Evolutionary conservation across 768 basidiomycete genomes (phyloP), one percentile per base, ranked within the genome.

Genomic region (Russula griseocarnosa): DNA sequence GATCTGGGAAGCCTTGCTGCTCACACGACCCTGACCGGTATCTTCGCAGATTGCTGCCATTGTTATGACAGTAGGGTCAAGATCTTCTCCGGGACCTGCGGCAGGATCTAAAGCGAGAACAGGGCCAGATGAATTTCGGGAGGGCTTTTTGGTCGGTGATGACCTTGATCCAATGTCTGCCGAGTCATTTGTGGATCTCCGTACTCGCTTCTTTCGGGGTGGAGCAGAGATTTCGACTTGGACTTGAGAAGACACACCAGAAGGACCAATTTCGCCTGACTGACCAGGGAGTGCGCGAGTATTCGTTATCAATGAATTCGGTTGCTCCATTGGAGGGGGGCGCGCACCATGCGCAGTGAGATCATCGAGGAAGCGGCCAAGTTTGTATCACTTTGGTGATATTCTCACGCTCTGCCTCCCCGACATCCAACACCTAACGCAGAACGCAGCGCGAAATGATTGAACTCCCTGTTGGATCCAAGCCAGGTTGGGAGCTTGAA

Each of bases 41-140:
- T 94, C 92, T 36, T 78, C 81, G 72, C 92, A 93, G 5, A 92
- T 78, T 0, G 83, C 74, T 18, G 89, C 88, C 90, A 92, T 92
- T 6, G 90, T 92, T n/a, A 89, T 77, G 9, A 82, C 77, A 0
- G 90, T 92, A n/a, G 90, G 90, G 67, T 92, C 90, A 53, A 92
- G 75, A 38, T 88, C 86, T 70, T 89, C 88, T 24, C 89, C 89
- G 5, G 87, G 86, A 71, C 83, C 82, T 0, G 83, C 84, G 58
- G 80, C 77, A 28, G 80, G 76, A 71, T 86, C 83, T 65, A 83
- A 86, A 0, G 77, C 79, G 18, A 85, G 83, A 8, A 81, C 75
- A 9, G 62, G 38, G n/a, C 38, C 28, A 57, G 64, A 65, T 22
- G 66, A 55, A 16, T 60, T 69, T 52, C 66, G 63, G 16, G 64